These are phyloP conservation scores for Candida xyloterini DNA, from an alignment of 805 yeast species.

Conservation along the genomic window DNA sequence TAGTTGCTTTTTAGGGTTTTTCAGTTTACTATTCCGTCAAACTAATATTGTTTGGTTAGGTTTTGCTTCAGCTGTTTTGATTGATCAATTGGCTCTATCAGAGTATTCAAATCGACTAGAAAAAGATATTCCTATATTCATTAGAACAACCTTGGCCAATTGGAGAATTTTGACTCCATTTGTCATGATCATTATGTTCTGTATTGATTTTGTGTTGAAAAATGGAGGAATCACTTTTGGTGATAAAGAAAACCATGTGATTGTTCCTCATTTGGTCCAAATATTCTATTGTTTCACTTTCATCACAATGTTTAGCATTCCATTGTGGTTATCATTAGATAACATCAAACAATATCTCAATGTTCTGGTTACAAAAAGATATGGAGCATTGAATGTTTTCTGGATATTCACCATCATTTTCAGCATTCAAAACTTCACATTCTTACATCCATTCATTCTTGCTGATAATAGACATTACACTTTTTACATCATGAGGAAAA, in stretches of 20 bases:
- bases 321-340: constrained; percentile 60
- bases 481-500: constrained; percentile 73
- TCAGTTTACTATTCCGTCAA: constrained; percentile 77
- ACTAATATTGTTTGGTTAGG: constrained; percentile 88
- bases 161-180: constrained; percentile 46
- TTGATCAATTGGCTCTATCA: constrained; percentile 47
- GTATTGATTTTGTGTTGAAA: constrained; percentile 52
- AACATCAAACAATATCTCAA: constrained; percentile 40
- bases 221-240: constrained; percentile 91
- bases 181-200: constrained; percentile 47
- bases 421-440: constrained; percentile 57
- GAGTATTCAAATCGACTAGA: constrained; percentile 27
- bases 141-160: constrained; percentile 32
- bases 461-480: constrained; percentile 95
- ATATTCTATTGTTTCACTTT: constrained; percentile 74
- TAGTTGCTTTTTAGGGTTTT: constrained; percentile 55
- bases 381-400: constrained; percentile 18
- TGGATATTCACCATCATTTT: constrained; percentile 37
- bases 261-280: constrained; percentile 74
- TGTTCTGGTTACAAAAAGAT: constrained; percentile 28
- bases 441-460: constrained; percentile 83
- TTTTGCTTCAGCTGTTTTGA: constrained; percentile 50
- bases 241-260: constrained; percentile 80
- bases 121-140: constrained; percentile 21
- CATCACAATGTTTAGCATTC: constrained; percentile 61